A percentile compares a stretch with the other conserved stretches of the same genome.
Conservation (phyloP, 169 alveolate genomes). For the Theileria orientalis region DNA sequence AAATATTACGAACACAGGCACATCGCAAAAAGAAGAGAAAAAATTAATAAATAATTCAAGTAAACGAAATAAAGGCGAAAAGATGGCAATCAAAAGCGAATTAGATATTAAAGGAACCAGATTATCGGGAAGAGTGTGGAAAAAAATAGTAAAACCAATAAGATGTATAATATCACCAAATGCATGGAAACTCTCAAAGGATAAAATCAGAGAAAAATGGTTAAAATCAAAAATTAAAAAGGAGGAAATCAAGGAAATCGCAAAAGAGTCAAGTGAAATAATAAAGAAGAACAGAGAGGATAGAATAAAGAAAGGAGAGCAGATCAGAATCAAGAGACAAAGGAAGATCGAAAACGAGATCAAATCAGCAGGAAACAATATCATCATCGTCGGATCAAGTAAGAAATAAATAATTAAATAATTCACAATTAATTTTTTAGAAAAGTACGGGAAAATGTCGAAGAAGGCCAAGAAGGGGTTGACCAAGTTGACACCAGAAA, state of each 20-base stretch:
- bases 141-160: constrained; percentile 39
- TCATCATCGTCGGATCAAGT: constrained; percentile 50
- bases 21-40: no score
- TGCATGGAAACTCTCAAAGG: constrained; percentile 15
- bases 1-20: no score
- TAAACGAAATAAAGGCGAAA: no score
- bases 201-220: constrained; percentile 55
- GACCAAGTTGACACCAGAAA: constrained; percentile 61
- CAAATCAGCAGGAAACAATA: constrained; percentile 60
- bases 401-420: constrained; percentile 11
- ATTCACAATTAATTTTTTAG: constrained; percentile 8
- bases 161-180: constrained; percentile 29
- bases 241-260: constrained; percentile 43
- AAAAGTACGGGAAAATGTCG: constrained; percentile 61
- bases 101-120: constrained; percentile 55
- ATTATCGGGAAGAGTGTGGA: constrained; percentile 66
- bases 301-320: constrained; percentile 12
- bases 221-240: constrained; percentile 24
- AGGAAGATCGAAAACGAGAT: constrained; percentile 55
- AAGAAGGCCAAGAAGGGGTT: constrained; percentile 57
- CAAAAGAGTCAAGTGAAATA: constrained; percentile 44
- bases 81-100: not conserved
- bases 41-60: no score
- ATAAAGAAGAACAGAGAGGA: constrained; percentile 26
- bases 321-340: constrained; percentile 27